These are phyloP conservation scores for Populus davidiana DNA, from an alignment of 345 rosid genomes.

Conservation along the genomic window DNA sequence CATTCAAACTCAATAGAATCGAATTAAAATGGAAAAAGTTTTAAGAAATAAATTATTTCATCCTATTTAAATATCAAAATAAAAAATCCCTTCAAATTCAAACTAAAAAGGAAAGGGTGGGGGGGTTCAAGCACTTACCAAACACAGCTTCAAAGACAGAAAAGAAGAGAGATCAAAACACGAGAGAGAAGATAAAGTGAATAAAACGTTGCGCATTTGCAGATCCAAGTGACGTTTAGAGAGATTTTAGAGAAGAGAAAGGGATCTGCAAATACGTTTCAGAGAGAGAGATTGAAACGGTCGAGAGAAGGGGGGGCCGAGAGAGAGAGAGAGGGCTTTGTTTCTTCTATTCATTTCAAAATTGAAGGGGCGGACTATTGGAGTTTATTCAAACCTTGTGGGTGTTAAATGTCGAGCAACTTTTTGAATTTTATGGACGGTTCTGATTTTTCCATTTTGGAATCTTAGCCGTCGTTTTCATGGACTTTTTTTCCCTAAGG, in stretches of 20 bases:
- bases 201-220: conserved; percentile 35
- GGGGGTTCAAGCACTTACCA: conserved; percentile 30
- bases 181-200: conserved; percentile 10
- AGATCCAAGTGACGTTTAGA: conserved; percentile 22
- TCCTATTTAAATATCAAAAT: conserved; percentile 17
- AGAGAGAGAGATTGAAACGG: conserved; percentile 1
- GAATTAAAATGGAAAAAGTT: not conserved
- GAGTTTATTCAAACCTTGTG: conserved; percentile 47
- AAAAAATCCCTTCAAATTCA: not conserved
- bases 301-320: not conserved
- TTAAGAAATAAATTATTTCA: not conserved
- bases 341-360: conserved; percentile 49
- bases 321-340: conserved; percentile 36
- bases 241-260: conserved; percentile 5
- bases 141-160: conserved; percentile 29
- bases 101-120: conserved; percentile 3
- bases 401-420: conserved; percentile 32
- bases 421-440: conserved; percentile 24
- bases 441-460: conserved; percentile 14
- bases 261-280: conserved; percentile 30
- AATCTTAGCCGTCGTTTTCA: conserved; percentile 40
- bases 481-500: conserved; percentile 1
- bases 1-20: not conserved
- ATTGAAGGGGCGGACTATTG: conserved; percentile 53
- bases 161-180: conserved; percentile 7